Conservation (phyloP, 805 yeast genomes). For the Sporopachydermia lactativora region DNA sequence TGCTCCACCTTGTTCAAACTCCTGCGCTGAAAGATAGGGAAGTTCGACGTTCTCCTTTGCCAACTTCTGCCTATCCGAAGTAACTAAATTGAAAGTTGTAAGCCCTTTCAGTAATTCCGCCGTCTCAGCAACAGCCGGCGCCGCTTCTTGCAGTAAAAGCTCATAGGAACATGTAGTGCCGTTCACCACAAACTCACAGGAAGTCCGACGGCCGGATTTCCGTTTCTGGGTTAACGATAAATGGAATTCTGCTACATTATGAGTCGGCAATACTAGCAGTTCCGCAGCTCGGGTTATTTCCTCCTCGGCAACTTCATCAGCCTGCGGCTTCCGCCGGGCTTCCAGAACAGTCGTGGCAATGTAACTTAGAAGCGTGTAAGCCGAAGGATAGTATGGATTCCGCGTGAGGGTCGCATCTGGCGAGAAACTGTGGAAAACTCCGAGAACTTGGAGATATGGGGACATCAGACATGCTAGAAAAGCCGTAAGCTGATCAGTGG, state of each 20-base stretch:
- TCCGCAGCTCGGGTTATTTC: slow-evolving; percentile 26
- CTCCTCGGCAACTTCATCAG: slow-evolving; percentile 30
- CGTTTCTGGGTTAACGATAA: slow-evolving; percentile 46
- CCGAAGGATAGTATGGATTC: slow-evolving; percentile 34
- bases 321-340: slow-evolving; percentile 29
- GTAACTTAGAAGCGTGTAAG: slow-evolving; percentile 39
- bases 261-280: slow-evolving; percentile 34
- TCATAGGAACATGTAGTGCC: slow-evolving; percentile 13
- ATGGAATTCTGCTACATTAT: slow-evolving; percentile 8
- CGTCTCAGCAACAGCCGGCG: slow-evolving; percentile 25
- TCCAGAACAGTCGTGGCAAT: slow-evolving; percentile 68
- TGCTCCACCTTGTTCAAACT: slow-evolving; percentile 67
- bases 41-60: slow-evolving; percentile 79
- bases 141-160: slow-evolving; percentile 6
- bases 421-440: slow-evolving; percentile 31
- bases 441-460: slow-evolving; percentile 31
- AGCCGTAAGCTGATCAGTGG: slow-evolving; percentile 29
- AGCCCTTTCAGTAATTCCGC: slow-evolving; percentile 49
- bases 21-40: slow-evolving; percentile 87
- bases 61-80: slow-evolving; percentile 56
- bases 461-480: slow-evolving; percentile 37
- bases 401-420: slow-evolving; percentile 20
- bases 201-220: slow-evolving; percentile 69
- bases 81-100: slow-evolving; percentile 78
- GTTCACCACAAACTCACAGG: slow-evolving; percentile 41